Conservation (phyloP, 139 green algal genomes). For the Spirogloea muscicola region DNA sequence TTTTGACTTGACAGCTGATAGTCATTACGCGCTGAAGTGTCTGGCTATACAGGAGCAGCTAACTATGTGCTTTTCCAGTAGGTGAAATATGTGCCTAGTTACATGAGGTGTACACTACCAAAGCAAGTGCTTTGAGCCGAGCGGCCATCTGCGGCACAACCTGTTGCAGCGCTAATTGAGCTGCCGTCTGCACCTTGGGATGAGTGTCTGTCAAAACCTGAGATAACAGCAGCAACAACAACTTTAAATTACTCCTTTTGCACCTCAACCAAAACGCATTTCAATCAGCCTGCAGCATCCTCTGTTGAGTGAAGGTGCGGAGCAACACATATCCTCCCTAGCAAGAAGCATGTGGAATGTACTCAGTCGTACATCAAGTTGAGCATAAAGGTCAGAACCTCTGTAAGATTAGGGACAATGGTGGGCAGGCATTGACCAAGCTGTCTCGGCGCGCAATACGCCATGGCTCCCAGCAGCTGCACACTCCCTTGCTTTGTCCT, state of each 20-base stretch:
- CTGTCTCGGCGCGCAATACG: conserved; percentile 91
- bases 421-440: conserved; percentile 83
- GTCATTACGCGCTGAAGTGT: no score
- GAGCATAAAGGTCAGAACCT: conserved; percentile 33
- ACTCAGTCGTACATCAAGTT: not conserved
- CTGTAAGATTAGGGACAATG: conserved; percentile 81
- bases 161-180: conserved; percentile 75
- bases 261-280: no score
- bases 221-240: not conserved
- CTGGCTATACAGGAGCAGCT: no score
- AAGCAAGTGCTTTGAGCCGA: not conserved
- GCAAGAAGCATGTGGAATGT: no score
- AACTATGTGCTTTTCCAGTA: no score
- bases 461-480: conserved; percentile 95
- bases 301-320: no score
- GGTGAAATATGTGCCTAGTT: no score
- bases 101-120: no score
- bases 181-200: conserved; percentile 81
- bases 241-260: no score
- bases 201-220: conserved; percentile 78
- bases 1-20: no score
- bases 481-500: conserved; percentile 87
- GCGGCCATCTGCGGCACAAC: conserved; percentile 19
- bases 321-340: no score
- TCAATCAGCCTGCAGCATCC: no score